These are phyloP conservation scores for Cryptosporidium andersoni DNA, from an alignment of 169 alveolate species.

Conservation along the genomic window DNA sequence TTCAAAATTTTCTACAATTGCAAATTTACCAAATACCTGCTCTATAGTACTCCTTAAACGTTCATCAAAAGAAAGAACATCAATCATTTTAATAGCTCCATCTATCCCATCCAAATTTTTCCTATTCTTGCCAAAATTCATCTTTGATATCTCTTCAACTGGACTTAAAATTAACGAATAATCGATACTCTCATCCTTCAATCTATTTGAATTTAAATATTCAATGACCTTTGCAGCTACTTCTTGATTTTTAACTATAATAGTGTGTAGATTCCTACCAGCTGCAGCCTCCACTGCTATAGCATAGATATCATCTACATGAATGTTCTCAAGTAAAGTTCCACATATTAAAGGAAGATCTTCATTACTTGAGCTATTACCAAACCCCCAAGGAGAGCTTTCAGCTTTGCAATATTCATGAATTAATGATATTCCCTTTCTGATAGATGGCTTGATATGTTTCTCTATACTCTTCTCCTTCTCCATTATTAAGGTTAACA, in stretches of 20 bases:
- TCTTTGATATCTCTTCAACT: conserved; percentile 7
- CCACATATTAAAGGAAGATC: conserved; percentile 15
- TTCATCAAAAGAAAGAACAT: conserved; percentile 32
- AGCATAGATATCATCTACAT: conserved; percentile 42
- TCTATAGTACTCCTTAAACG: conserved; percentile 14
- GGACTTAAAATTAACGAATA: conserved; percentile 59
- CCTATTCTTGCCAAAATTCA: background rate
- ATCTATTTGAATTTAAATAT: conserved; percentile 1
- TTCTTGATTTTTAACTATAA: conserved; percentile 29
- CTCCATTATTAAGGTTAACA: conserved; percentile 5
- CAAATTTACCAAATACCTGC: conserved; percentile 62
- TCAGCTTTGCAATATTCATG: conserved; percentile 18
- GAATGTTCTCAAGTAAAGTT: conserved; percentile 30
- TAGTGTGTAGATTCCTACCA: conserved; percentile 44
- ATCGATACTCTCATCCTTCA: background rate
- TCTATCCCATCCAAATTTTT: background rate
- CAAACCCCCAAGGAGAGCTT: conserved; percentile 13
- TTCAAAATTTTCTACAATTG: conserved; percentile 47
- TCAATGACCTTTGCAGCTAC: conserved; percentile 19
- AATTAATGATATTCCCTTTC: conserved; percentile 23
- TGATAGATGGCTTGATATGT: conserved; percentile 20
- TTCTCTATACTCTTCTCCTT: conserved; percentile 5
- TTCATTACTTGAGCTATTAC: background rate
- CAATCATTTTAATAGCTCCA: conserved; percentile 51
- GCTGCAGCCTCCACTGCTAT: conserved; percentile 66